Evolutionary conservation across 805 yeast genomes (phyloP), one percentile per base, ranked within the genome.

Genomic region (Cyberlindnera xylosilytica): DNA sequence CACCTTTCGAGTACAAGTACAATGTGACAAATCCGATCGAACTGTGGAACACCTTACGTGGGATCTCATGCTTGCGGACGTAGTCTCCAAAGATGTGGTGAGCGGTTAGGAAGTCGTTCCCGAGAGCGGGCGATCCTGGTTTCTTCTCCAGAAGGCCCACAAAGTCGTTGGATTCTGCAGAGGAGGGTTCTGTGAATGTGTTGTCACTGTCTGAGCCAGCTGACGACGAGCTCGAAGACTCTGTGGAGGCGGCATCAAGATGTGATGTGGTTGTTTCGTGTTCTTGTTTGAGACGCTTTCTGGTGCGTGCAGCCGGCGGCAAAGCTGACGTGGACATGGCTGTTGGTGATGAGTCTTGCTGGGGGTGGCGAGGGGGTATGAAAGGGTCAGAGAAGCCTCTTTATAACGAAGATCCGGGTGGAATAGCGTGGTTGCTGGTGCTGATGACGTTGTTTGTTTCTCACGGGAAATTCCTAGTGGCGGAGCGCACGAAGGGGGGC

Each of bases 41-140:
- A 8, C 91, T 85, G 62, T 93, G 99, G 46, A 93, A 78, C 3
- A 76, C 66, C 62, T 93, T 93, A 56, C 99, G 76, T 4, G 96
- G 95, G 15, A 93, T 69, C 64, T 93, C 99, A 58, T 93, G 89
- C 56, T 84, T 84, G 28, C 82, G 76, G 38, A 83, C 64, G 54
- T 83, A 81, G 33, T 66, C 70, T 13, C 73, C 72, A 55, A 74
- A 73, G 52, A 69, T 54, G 39, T 63, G 65, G 43, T 71, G 76
- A 1, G 72, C 65, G 18, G 65, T 64, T 33, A 70, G 49, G 37
- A 54, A 49, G 38, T 53, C 60, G 31, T 50, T 44, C 6, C 47
- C 47, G 17, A 48, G 30, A 2, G 50, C 34, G n/a, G 56, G 47
- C 7, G 48, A 37, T 2, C 46, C 44, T 3, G 47, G 45, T 13